A percentile compares a stretch with the other conserved stretches of the same genome.
phyloP scores from a whole-genome alignment of 768 basidiomycete genomes.

The Austroboletus eburneus region DNA sequence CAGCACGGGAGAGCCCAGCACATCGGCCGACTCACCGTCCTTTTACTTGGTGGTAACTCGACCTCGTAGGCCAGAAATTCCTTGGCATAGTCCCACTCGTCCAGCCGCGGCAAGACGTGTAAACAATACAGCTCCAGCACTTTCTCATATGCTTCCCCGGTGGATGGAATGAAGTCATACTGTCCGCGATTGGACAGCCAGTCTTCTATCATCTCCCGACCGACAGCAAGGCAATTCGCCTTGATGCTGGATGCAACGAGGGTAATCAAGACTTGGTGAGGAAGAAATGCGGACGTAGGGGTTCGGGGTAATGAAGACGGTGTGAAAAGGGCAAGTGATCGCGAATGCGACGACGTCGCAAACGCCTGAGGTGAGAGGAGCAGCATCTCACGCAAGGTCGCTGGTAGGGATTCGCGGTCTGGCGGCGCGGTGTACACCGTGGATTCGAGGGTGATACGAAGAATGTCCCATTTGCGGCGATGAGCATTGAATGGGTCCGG shows the following conservation, averaged over 20 bases:
- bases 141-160: conserved; percentile 62
- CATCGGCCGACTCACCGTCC: conserved; percentile 43
- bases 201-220: conserved; percentile 66
- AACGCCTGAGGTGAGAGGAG: conserved; percentile 57
- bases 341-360: conserved; percentile 51
- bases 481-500: conserved; percentile 44
- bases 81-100: conserved; percentile 75
- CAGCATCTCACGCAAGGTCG: conserved; percentile 47
- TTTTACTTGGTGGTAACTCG: conserved; percentile 48
- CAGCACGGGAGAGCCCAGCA: neutral
- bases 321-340: conserved; percentile 67
- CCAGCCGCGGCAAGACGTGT: conserved; percentile 64
- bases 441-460: conserved; percentile 78
- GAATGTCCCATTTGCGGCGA: conserved; percentile 83
- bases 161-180: conserved; percentile 25
- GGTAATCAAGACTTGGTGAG: conserved; percentile 65
- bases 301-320: conserved; percentile 40
- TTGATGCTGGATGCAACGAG: conserved; percentile 69
- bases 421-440: conserved; percentile 61
- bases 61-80: conserved; percentile 74
- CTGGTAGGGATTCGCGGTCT: conserved; percentile 40
- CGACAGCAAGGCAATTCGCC: conserved; percentile 55
- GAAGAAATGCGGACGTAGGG: conserved; percentile 54
- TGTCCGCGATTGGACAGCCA: conserved; percentile 66
- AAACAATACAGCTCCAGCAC: conserved; percentile 75